These are phyloP conservation scores for Galerina marginata DNA, from an alignment of 768 basidiomycete species.

Conservation along the genomic window DNA sequence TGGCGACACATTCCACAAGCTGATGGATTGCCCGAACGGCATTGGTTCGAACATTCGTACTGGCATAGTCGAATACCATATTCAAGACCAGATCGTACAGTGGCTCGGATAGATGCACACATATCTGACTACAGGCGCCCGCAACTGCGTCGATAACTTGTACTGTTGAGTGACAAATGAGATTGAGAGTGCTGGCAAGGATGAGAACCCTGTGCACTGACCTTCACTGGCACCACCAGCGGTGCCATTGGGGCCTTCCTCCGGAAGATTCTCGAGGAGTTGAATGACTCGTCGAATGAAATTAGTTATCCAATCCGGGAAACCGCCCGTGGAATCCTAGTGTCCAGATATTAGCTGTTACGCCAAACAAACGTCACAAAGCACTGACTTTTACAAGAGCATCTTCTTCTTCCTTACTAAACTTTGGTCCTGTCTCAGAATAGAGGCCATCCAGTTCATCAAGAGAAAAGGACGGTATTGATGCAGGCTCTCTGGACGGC, in stretches of 20 bases:
- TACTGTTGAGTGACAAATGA: constrained; percentile 40
- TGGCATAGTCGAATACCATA: constrained; percentile 84
- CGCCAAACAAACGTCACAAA: not conserved
- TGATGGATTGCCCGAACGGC: constrained; percentile 88
- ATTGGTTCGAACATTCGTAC: constrained; percentile 81
- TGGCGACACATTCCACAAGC: constrained; percentile 84
- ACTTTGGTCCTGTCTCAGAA: constrained; percentile 42
- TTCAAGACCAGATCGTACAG: constrained; percentile 83
- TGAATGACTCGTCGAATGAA: constrained; percentile 82
- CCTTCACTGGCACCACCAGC: constrained; percentile 72
- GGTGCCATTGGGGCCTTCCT: constrained; percentile 70
- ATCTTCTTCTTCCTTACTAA: constrained; percentile 73
- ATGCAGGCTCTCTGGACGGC: constrained; percentile 27
- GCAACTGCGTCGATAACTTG: constrained; percentile 80
- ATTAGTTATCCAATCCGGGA: constrained; percentile 84
- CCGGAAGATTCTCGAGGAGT: constrained; percentile 84
- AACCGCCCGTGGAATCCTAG: constrained; percentile 70
- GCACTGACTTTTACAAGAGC: constrained; percentile 56
- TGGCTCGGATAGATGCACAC: constrained; percentile 72
- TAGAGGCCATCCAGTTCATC: constrained; percentile 45
- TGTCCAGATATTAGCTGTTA: constrained; percentile 2
- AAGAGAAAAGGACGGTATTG: constrained; percentile 44
- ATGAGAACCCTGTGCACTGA: constrained; percentile 25
- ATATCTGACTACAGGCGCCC: constrained; percentile 78
- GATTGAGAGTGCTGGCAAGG: constrained; percentile 3